Evolutionary conservation across 345 rosid genomes (phyloP), one percentile per base, ranked within the genome.

Genomic region (Aquilaria sinensis): DNA sequence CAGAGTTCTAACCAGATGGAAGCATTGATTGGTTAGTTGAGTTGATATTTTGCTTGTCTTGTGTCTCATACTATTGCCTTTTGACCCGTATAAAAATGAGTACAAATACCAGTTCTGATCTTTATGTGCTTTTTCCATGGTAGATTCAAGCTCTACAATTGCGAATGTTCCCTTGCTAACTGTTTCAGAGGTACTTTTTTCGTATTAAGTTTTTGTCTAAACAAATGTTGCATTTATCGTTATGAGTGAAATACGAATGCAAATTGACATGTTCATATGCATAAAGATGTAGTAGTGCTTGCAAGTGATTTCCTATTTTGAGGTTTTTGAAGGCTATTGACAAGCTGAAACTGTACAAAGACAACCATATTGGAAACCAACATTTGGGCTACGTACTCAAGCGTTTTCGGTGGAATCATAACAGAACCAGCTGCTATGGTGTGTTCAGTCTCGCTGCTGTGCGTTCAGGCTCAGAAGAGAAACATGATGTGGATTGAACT

Each of bases 401-500:
- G 95, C 70, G 59, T 90, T 62, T 78, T 82, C 64, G 88, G 87
- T 10, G 96, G 98, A n/a, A 90, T 85, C 52, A 72, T 78, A 48
- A 84, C 92, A 0, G 96, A 90, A 69, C 85, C 84, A 30, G 75
- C 82, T 47, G 96, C 88, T 6, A 93, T 90, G 98, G 81, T 86
- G 67, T 94, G 99, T 77, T 88, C 85, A 63, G 70, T 16, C 15
- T 47, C 7, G 43, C 41, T 34, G 41, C 41, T 34, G 41, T 34
- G 6, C 43, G 43, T 5, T 8, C 43, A 37, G 43, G 4, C 0
- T 37, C 43, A 8, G 43, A 37, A 37, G 43, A 37, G 7, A 8
- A 4, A 5, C 7, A 37, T 5, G 7, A 37, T 37, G 43, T 37
- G 43, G 7, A 5, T 37, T 5, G 43, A 37, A 37, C 43, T 37